Evolutionary conservation across 2,329 filamentous ascomycete species (phyloP).

Genomic region (Sphaerulina musiva): DNA sequence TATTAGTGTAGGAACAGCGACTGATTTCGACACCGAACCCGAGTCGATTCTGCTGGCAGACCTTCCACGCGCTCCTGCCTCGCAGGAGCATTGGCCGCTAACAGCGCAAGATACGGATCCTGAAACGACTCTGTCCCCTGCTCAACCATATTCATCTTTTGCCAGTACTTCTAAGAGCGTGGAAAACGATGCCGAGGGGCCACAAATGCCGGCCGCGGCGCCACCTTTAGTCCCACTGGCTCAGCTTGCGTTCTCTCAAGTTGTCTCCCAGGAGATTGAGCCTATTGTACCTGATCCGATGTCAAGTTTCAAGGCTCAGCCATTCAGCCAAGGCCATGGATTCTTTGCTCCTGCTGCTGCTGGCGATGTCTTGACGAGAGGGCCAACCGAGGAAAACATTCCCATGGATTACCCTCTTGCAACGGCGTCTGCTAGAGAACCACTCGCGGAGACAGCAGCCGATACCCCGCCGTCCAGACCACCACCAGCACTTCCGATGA

Average conservation of each 20-base stretch:
- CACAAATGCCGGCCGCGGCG: conserved; percentile 11
- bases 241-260: conserved; percentile 18
- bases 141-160: conserved; percentile 4
- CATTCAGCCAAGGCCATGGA: neutral
- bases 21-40: conserved; percentile 5
- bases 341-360: neutral
- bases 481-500: conserved; percentile 16
- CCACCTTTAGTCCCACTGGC: conserved; percentile 11
- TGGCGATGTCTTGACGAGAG: neutral
- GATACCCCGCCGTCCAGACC: conserved; percentile 14
- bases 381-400: neutral
- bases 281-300: conserved; percentile 13
- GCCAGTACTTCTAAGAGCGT: conserved; percentile 1
- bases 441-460: conserved; percentile 13
- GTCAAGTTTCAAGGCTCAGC: neutral
- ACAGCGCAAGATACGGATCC: conserved; percentile 37
- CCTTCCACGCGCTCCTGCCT: conserved; percentile 4
- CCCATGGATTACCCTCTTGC: neutral
- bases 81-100: conserved; percentile 31
- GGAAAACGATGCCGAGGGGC: conserved; percentile 10
- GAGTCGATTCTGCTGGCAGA: conserved; percentile 9
- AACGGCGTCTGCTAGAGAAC: conserved; percentile 2
- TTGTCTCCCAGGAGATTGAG: conserved; percentile 21
- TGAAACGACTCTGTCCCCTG: conserved; percentile 7
- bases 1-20: conserved; percentile 7